phyloP scores from a whole-genome alignment of 371 early-diverging fungal genomes.

The Smittium culicis region DNA sequence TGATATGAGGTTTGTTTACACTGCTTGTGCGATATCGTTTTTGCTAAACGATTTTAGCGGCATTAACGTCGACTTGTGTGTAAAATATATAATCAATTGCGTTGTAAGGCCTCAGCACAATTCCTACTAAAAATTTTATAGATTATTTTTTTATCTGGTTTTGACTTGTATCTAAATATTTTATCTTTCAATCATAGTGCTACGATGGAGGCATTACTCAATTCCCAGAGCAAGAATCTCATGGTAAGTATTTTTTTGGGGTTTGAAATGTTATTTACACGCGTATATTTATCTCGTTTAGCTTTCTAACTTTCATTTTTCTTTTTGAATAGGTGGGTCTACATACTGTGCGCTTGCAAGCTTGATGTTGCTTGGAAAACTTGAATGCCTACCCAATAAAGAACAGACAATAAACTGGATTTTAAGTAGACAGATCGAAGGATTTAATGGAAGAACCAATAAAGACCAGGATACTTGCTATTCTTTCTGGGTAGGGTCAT shows the following conservation, averaged over 20 bases:
- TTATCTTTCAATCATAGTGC: constrained; percentile 28
- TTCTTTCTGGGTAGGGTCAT: constrained; percentile 93
- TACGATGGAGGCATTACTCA: constrained; percentile 77
- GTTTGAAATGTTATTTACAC: too few species aligned
- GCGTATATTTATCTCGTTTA: too few species aligned
- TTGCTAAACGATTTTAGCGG: constrained; percentile 81
- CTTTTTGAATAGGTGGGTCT: constrained; percentile 38
- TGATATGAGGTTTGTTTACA: constrained; percentile 83
- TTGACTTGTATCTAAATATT: background rate
- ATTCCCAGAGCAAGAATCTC: constrained; percentile 66
- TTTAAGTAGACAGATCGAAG: constrained; percentile 54
- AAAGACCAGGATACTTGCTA: constrained; percentile 95
- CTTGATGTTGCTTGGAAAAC: constrained; percentile 46
- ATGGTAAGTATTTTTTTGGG: constrained; percentile 55
- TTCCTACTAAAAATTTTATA: too few species aligned
- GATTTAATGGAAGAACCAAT: constrained; percentile 86
- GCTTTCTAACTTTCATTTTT: constrained; percentile 24
- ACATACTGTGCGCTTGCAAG: constrained; percentile 83
- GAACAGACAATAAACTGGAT: constrained; percentile 63
- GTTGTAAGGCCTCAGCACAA: too few species aligned
- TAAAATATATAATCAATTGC: constrained; percentile 48
- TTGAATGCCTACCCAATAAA: constrained; percentile 42
- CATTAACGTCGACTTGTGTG: constrained; percentile 43
- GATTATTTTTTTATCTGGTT: background rate
- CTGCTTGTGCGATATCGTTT: constrained; percentile 69